Conservation (phyloP, 257 asterid species). For the Rubia yunnanensis region DNA sequence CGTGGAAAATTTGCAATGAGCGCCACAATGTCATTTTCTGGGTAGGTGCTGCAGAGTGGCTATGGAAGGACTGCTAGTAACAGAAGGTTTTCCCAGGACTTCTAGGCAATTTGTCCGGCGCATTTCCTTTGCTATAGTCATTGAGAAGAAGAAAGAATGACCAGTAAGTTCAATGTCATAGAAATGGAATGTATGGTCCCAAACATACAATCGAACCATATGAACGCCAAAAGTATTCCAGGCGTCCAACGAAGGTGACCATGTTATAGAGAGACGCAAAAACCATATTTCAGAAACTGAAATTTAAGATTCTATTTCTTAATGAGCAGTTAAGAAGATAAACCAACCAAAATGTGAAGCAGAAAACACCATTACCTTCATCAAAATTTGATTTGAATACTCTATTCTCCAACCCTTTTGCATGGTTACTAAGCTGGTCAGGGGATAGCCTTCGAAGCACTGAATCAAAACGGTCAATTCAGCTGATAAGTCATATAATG, state of each 20-base stretch:
- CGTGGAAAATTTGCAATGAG: neutral
- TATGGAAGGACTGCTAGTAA: slow-evolving; percentile 18
- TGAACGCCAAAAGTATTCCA: neutral
- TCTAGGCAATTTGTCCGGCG: slow-evolving; percentile 51
- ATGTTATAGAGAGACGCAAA: too few relatives aligned
- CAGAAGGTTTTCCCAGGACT: slow-evolving; percentile 44
- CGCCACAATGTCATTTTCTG: slow-evolving; percentile 23
- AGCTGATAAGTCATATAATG: slow-evolving; percentile 6
- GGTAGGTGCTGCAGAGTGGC: slow-evolving; percentile 29
- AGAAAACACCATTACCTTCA: slow-evolving; percentile 45
- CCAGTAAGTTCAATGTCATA: neutral
- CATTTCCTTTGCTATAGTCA: slow-evolving; percentile 67
- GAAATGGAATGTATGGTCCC: neutral
- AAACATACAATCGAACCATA: neutral
- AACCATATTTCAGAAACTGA: slow-evolving; percentile 3
- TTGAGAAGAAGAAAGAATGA: neutral
- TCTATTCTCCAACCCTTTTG: slow-evolving; percentile 68
- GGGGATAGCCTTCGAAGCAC: slow-evolving; percentile 57
- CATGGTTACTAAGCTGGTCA: slow-evolving; percentile 66
- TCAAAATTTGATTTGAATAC: slow-evolving; percentile 54
- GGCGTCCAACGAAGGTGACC: too few relatives aligned
- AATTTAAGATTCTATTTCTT: neutral
- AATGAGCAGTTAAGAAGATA: neutral
- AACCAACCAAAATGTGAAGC: neutral
- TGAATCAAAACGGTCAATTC: slow-evolving; percentile 24